Percentiles rank a stretch among this genome's conserved stretches.
Evolutionary conservation across 169 alveolate species (phyloP).

Genomic region (Sarcocystis neurona): DNA sequence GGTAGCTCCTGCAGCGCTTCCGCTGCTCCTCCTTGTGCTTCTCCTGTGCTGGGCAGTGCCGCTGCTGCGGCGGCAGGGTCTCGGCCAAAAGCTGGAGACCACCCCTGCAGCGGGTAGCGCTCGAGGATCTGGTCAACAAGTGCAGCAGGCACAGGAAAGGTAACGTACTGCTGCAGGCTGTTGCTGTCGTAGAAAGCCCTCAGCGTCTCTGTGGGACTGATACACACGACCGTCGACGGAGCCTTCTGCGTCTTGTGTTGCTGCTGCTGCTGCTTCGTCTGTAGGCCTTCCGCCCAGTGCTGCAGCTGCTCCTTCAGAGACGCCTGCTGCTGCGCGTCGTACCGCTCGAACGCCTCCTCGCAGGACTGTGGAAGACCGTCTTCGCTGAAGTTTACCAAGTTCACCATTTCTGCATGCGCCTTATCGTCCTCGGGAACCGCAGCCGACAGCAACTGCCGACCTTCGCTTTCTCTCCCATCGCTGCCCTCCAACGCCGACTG

Average conservation of each 20-base stretch:
- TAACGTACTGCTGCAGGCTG: conserved; percentile 1
- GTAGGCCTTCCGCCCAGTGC: no score
- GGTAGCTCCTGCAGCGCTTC: no score
- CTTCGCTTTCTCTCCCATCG: not conserved
- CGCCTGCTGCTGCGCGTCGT: not conserved
- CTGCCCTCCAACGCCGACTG: not conserved
- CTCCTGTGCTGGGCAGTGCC: no score
- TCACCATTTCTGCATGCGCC: not conserved
- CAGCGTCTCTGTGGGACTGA: no score
- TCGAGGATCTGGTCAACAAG: not conserved
- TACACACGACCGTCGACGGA: no score
- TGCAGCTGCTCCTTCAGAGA: not conserved
- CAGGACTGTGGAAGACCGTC: conserved; percentile 1
- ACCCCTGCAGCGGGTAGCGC: not conserved
- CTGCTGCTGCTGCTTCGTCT: no score
- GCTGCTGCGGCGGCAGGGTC: no score
- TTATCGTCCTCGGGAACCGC: not conserved
- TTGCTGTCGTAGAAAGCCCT: not conserved
- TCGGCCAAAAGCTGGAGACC: no score
- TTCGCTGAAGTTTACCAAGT: not conserved
- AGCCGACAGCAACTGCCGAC: not conserved
- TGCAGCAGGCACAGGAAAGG: not conserved
- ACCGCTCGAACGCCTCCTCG: conserved; percentile 6
- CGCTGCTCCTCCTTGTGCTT: no score
- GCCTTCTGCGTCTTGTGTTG: no score